phyloP scores from a whole-genome alignment of 192 early-diverging fungal species.

The Umbelopsis ramanniana region DNA sequence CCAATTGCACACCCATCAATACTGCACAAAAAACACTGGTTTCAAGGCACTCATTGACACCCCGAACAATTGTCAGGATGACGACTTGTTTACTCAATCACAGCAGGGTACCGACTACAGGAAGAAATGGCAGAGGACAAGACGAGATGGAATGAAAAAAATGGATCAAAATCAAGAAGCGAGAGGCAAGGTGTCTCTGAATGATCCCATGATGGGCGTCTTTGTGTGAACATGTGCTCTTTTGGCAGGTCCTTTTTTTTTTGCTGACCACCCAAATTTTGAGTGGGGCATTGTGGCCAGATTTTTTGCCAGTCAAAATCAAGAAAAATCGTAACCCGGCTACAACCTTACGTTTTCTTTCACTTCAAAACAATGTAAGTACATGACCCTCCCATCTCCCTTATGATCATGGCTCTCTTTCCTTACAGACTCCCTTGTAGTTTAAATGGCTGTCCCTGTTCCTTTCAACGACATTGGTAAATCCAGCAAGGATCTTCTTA shows the following conservation, averaged over 20 bases:
- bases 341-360: background rate
- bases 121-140: too few species aligned
- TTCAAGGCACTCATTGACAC: too few species aligned
- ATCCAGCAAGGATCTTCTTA: conserved; percentile 90
- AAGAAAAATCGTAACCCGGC: background rate
- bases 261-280: conserved; percentile 7
- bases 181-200: background rate
- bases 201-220: background rate
- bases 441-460: conserved; percentile 64
- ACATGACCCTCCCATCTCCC: background rate
- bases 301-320: background rate
- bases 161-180: background rate
- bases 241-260: conserved; percentile 3
- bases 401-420: background rate
- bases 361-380: conserved; percentile 7
- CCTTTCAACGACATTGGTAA: conserved; percentile 95
- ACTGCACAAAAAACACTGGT: too few species aligned
- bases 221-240: background rate
- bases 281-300: conserved; percentile 6
- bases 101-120: too few species aligned
- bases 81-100: too few species aligned
- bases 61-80: too few species aligned
- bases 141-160: background rate
- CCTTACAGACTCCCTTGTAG: background rate
- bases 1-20: too few species aligned